phyloP scores from a whole-genome alignment of 202 grass and related monocot species.

The Musa balbisiana region DNA sequence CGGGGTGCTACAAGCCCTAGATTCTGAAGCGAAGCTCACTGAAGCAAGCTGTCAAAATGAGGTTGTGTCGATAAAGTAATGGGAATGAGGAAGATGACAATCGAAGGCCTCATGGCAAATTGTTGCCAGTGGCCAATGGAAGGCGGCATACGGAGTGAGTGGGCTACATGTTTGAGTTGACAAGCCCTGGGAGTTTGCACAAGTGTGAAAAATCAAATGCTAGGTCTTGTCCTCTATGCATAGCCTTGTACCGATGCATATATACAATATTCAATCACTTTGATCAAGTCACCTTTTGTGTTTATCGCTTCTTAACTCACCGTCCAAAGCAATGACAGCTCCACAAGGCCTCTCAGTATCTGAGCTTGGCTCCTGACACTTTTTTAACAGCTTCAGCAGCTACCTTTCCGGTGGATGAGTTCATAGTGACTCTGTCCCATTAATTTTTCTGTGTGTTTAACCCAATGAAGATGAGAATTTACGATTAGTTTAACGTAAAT shows the following conservation, averaged over 20 bases:
- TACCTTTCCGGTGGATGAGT: background rate
- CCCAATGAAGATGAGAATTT: no score
- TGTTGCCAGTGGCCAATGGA: background rate
- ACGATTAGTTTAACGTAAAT: no score
- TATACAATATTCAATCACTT: background rate
- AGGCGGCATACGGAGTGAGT: background rate
- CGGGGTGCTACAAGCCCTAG: background rate
- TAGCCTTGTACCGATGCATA: background rate
- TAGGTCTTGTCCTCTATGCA: background rate
- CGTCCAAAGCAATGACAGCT: background rate
- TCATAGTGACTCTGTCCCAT: background rate
- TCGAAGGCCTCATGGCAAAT: background rate
- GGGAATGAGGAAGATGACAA: background rate
- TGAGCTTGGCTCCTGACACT: background rate
- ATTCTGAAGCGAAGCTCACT: background rate
- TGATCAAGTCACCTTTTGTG: background rate
- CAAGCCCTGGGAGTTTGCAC: background rate
- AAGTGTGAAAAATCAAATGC: background rate
- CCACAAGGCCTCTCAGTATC: background rate
- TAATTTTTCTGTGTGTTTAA: no score
- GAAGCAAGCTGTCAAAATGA: background rate
- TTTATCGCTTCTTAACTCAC: background rate
- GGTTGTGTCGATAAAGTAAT: background rate
- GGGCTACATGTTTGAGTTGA: background rate
- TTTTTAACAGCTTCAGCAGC: background rate